A percentile compares a stretch with the other conserved stretches of the same genome.
Evolutionary conservation across 2,329 filamentous ascomycete species (phyloP).

Genomic region (Botrytis aclada): DNA sequence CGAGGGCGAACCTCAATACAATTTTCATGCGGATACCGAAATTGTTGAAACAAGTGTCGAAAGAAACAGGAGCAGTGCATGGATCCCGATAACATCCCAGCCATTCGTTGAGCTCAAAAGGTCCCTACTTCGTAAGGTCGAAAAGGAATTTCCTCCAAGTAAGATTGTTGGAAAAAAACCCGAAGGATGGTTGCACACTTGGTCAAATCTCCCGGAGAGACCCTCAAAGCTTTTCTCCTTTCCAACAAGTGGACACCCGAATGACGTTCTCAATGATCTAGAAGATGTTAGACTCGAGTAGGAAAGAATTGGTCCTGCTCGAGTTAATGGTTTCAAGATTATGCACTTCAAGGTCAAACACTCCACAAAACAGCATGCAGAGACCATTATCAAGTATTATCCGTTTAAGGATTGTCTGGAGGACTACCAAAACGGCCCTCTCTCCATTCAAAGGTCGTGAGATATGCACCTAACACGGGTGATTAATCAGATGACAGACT

Average conservation of each 20-base stretch:
- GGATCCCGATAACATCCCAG: slow-evolving; percentile 12
- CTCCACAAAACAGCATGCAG: background rate
- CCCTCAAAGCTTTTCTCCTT: slow-evolving; percentile 8
- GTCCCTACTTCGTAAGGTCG: background rate
- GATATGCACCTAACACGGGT: background rate
- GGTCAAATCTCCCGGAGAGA: background rate
- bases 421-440: background rate
- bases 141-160: background rate
- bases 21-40: background rate
- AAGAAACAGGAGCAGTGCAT: slow-evolving; percentile 1
- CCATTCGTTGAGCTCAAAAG: background rate
- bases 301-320: slow-evolving; percentile 1
- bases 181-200: slow-evolving; percentile 1
- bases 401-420: slow-evolving; percentile 4
- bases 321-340: slow-evolving; percentile 10
- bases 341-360: background rate
- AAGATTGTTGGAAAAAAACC: background rate
- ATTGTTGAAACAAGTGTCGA: background rate
- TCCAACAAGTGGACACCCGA: background rate
- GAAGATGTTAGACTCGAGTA: background rate
- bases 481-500: background rate
- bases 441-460: background rate
- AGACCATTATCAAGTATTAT: background rate
- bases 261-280: background rate
- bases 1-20: background rate